Percentiles rank a stretch among this genome's conserved stretches.
Evolutionary conservation across 768 basidiomycete genomes (phyloP).

Genomic region (Lyophyllum decastes): DNA sequence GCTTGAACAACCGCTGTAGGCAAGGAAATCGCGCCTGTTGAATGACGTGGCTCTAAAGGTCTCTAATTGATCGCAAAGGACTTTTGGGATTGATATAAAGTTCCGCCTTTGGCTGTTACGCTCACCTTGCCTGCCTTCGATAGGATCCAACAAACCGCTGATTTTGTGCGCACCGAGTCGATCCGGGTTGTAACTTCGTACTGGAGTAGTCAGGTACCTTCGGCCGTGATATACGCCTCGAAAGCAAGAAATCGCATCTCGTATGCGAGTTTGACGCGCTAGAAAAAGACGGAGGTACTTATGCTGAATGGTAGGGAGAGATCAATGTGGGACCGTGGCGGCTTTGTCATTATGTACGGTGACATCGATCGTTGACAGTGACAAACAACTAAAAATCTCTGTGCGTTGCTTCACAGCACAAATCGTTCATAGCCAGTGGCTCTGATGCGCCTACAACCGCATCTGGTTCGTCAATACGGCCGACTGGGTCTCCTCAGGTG

Average conservation of each 20-base stretch:
- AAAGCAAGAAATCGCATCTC: slow-evolving; percentile 8
- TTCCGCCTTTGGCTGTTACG: not conserved
- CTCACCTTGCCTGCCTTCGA: slow-evolving; percentile 8
- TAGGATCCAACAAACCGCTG: slow-evolving; percentile 22
- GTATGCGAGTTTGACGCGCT: not conserved
- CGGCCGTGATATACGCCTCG: slow-evolving; percentile 15
- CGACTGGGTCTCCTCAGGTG: slow-evolving; percentile 14
- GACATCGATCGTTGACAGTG: no score
- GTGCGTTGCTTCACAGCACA: no score
- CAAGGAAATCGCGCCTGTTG: no score
- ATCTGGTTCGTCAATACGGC: slow-evolving; percentile 13
- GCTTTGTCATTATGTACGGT: no score
- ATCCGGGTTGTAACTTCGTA: slow-evolving; percentile 14
- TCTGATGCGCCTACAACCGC: slow-evolving; percentile 19
- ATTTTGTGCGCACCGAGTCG: no score
- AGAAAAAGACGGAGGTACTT: not conserved
- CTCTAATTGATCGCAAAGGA: no score
- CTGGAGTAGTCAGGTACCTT: slow-evolving; percentile 11
- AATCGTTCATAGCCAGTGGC: not conserved
- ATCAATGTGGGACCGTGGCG: no score
- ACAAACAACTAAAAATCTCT: no score
- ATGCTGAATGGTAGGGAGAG: no score
- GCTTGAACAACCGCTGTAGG: no score
- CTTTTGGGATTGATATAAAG: no score
- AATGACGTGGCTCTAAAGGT: not conserved